Evolutionary conservation across 345 rosid genomes (phyloP).

Genomic region (Eutrema yunnanense): DNA sequence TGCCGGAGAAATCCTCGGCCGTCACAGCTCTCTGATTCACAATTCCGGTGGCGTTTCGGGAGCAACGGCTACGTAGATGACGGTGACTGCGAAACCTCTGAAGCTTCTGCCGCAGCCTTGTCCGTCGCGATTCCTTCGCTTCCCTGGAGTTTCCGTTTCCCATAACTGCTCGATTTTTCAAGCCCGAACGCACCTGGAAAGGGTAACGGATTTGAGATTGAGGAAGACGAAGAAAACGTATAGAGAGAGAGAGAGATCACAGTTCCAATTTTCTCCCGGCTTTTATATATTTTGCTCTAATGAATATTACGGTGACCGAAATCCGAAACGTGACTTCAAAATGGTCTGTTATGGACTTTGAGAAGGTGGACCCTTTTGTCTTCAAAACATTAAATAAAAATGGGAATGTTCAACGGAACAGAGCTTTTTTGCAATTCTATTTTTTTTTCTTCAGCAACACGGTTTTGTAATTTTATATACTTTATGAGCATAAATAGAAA

Average conservation of each 20-base stretch:
- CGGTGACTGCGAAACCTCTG: slow-evolving; percentile 36
- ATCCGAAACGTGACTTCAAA: not conserved
- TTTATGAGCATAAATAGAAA: not conserved
- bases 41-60: slow-evolving; percentile 11
- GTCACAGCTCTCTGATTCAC: slow-evolving; percentile 28
- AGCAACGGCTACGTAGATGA: slow-evolving; percentile 15
- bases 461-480: not conserved
- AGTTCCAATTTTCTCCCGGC: not conserved
- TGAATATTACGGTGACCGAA: not conserved
- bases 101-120: slow-evolving; percentile 44
- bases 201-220: not conserved
- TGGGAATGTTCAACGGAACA: not conserved
- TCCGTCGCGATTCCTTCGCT: slow-evolving; percentile 23
- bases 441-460: not conserved
- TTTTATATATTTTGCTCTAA: not conserved
- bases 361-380: not conserved
- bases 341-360: not conserved
- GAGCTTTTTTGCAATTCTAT: not conserved
- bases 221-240: not conserved
- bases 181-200: not conserved
- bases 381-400: not conserved
- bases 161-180: not conserved
- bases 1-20: slow-evolving; percentile 75
- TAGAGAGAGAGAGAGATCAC: not conserved
- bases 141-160: slow-evolving; percentile 32